Percentiles rank a stretch among this genome's conserved stretches.
Conservation (phyloP, 768 basidiomycete genomes). For the Boletus rubroflammeus region DNA sequence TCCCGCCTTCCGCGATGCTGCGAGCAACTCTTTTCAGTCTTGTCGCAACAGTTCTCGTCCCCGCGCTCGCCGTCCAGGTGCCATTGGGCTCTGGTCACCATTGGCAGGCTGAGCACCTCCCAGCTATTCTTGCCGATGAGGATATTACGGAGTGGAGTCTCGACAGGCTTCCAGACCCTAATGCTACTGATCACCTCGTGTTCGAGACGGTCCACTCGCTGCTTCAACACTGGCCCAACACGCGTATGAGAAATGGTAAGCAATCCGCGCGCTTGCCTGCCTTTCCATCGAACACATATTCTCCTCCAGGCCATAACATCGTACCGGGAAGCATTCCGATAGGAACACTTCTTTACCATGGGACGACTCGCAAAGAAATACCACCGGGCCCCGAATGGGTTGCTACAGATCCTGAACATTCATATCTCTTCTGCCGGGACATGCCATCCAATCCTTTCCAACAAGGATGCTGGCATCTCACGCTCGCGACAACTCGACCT, state of each 20-base stretch:
- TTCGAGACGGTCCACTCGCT: slow-evolving; percentile 27
- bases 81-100: background rate
- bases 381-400: slow-evolving; percentile 34
- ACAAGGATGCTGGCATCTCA: slow-evolving; percentile 17
- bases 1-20: background rate
- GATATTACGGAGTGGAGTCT: slow-evolving; percentile 21
- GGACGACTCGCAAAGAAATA: slow-evolving; percentile 12
- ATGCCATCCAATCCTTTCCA: background rate
- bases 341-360: slow-evolving; percentile 39
- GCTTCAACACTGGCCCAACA: slow-evolving; percentile 45
- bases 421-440: slow-evolving; percentile 36
- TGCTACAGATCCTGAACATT: slow-evolving; percentile 36
- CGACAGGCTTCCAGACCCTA: slow-evolving; percentile 18
- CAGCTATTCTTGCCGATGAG: background rate
- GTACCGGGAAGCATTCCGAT: slow-evolving; percentile 33
- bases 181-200: slow-evolving; percentile 26
- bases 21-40: background rate
- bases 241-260: slow-evolving; percentile 44
- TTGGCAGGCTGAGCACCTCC: background rate
- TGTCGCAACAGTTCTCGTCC: background rate
- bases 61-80: slow-evolving; percentile 3
- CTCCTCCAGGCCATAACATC: slow-evolving; percentile 18
- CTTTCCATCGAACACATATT: slow-evolving; percentile 13
- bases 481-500: slow-evolving; percentile 23
- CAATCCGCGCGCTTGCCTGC: background rate